phyloP scores from a whole-genome alignment of 1,139 yeast species.

The Geotrichum macrosporum region DNA sequence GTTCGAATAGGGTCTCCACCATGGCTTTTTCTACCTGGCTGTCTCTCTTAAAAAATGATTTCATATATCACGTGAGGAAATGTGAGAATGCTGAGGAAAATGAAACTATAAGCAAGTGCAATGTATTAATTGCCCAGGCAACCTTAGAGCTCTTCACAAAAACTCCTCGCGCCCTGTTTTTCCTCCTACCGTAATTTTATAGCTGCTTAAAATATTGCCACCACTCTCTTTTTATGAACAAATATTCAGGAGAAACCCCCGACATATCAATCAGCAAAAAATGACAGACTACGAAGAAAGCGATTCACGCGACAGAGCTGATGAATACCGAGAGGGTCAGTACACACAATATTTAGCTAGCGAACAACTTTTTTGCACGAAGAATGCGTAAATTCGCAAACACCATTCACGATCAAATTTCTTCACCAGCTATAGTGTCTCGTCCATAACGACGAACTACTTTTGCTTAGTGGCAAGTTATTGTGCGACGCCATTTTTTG shows the following conservation, averaged over 20 bases:
- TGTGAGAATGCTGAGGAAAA: no score
- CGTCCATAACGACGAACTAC: neutral
- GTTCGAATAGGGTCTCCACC: no score
- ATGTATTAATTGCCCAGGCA: no score
- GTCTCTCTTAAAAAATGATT: no score
- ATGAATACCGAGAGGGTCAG: conserved; percentile 24
- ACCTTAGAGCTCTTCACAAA: no score
- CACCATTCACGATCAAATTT: neutral
- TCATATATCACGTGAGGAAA: no score
- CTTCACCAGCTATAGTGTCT: conserved; percentile 1
- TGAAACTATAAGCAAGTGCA: no score
- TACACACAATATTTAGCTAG: conserved; percentile 5
- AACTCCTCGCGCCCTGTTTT: no score
- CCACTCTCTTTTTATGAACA: neutral
- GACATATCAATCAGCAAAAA: neutral
- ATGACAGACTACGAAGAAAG: conserved; percentile 23
- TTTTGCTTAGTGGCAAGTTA: neutral
- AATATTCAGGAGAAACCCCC: neutral
- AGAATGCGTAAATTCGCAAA: neutral
- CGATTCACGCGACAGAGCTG: conserved; percentile 19
- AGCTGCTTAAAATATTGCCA: neutral
- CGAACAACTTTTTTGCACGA: no score
- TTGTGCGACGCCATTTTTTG: neutral
- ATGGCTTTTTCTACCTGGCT: no score
- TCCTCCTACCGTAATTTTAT: no score